A percentile compares a stretch with the other conserved stretches of the same genome.
phyloP scores from a whole-genome alignment of 495 filamentous ascomycete species.

The Lepidopterella palustris region DNA sequence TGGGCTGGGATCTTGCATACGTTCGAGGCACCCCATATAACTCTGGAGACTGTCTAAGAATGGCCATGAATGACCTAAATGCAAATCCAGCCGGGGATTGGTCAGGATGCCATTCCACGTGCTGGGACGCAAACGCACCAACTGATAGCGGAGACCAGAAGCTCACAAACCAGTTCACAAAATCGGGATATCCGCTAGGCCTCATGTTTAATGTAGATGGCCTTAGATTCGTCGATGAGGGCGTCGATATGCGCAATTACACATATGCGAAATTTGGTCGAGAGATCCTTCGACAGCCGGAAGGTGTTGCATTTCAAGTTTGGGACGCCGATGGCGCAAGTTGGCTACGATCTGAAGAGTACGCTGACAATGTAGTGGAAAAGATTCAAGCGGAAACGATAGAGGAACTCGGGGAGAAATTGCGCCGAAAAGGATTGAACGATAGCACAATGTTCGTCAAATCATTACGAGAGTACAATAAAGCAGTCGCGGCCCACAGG shows the following conservation, averaged over 20 bases:
- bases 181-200: slow-evolving; percentile 59
- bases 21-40: slow-evolving; percentile 59
- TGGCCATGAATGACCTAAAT: slow-evolving; percentile 44
- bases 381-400: slow-evolving; percentile 45
- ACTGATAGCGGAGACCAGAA: slow-evolving; percentile 45
- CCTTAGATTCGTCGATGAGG: slow-evolving; percentile 57
- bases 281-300: slow-evolving; percentile 50
- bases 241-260: slow-evolving; percentile 54
- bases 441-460: slow-evolving; percentile 40
- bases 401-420: slow-evolving; percentile 48
- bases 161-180: slow-evolving; percentile 58
- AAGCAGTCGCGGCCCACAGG: slow-evolving; percentile 39
- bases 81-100: slow-evolving; percentile 51
- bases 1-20: slow-evolving; percentile 53
- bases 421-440: slow-evolving; percentile 39
- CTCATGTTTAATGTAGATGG: slow-evolving; percentile 55
- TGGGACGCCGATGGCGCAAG: slow-evolving; percentile 48
- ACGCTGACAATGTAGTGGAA: slow-evolving; percentile 46
- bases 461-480: slow-evolving; percentile 49
- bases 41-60: slow-evolving; percentile 47
- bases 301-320: slow-evolving; percentile 53
- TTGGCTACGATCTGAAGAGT: slow-evolving; percentile 53
- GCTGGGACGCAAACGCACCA: slow-evolving; percentile 56
- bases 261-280: slow-evolving; percentile 58
- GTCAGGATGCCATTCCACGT: slow-evolving; percentile 55